Percentiles rank a stretch among this genome's conserved stretches.
Conservation (phyloP, 345 rosid genomes). For the Excoecaria cochinchinensis region DNA sequence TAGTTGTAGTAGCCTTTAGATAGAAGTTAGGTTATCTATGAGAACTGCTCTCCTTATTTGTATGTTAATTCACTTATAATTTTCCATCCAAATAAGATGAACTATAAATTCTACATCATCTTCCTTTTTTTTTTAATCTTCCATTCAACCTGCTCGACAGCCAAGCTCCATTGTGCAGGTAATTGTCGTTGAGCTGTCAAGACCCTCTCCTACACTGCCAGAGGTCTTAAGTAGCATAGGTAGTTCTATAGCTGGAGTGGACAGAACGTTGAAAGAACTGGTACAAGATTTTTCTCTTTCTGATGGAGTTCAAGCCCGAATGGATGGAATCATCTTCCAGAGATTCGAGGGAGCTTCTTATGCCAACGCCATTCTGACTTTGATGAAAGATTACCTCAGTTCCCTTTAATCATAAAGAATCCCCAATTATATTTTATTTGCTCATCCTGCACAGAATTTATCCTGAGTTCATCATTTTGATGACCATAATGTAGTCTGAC, state of each 20-base stretch:
- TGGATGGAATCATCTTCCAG: constrained; percentile 88
- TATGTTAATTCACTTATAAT: background rate
- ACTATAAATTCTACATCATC: background rate
- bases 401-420: constrained; percentile 44
- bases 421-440: background rate
- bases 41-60: background rate
- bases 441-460: background rate
- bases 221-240: constrained; percentile 74
- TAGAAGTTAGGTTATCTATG: background rate
- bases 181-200: constrained; percentile 75
- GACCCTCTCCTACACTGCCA: constrained; percentile 67
- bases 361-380: constrained; percentile 47
- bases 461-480: background rate
- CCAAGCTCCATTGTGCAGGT: constrained; percentile 45
- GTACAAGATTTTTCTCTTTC: constrained; percentile 54
- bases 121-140: background rate
- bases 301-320: constrained; percentile 77
- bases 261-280: constrained; percentile 55
- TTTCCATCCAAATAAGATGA: background rate
- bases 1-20: background rate
- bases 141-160: background rate
- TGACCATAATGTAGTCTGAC: background rate
- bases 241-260: constrained; percentile 65
- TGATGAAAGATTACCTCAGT: constrained; percentile 72
- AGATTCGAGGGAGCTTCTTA: constrained; percentile 53